Conservation (phyloP, 768 basidiomycete genomes). For the Xerocomus brunneocitrinus region DNA sequence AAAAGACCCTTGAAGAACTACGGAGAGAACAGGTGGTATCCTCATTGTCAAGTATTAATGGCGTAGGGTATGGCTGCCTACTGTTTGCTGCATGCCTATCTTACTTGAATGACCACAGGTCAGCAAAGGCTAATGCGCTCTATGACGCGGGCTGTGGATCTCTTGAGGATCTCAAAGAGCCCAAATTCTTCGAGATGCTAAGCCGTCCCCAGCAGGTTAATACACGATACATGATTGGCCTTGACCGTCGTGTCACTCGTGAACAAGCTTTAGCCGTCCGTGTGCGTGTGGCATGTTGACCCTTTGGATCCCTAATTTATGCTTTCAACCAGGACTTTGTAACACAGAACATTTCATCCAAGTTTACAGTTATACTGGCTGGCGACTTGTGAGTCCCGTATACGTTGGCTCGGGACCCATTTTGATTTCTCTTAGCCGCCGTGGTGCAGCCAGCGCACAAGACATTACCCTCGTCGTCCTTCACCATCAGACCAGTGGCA, state of each 20-base stretch:
- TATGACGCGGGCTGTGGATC: conserved; percentile 47
- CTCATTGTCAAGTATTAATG: conserved; percentile 37
- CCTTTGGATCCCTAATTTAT: background rate
- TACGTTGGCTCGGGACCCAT: background rate
- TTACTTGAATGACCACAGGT: conserved; percentile 8
- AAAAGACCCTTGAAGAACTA: conserved; percentile 24
- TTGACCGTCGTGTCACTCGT: conserved; percentile 33
- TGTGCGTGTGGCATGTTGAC: conserved; percentile 32
- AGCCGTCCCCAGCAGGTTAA: conserved; percentile 34
- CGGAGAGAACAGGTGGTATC: conserved; percentile 27
- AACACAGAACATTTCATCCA: conserved; percentile 40
- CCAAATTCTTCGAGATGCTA: conserved; percentile 38
- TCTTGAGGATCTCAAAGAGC: conserved; percentile 38
- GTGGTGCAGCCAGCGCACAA: conserved; percentile 29
- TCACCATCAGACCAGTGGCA: conserved; percentile 10
- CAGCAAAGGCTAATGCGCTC: conserved; percentile 38
- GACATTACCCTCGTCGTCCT: conserved; percentile 13
- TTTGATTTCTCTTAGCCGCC: conserved; percentile 36
- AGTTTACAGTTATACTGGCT: conserved; percentile 46
- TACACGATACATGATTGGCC: conserved; percentile 38
- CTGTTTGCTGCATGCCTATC: background rate
- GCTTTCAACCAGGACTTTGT: conserved; percentile 42
- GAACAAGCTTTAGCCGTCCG: conserved; percentile 42
- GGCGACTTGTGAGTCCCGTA: conserved; percentile 56
- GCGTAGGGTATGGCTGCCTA: conserved; percentile 43